Evolutionary conservation across 768 basidiomycete species (phyloP).

Genomic region (Rubroboletus satanas): DNA sequence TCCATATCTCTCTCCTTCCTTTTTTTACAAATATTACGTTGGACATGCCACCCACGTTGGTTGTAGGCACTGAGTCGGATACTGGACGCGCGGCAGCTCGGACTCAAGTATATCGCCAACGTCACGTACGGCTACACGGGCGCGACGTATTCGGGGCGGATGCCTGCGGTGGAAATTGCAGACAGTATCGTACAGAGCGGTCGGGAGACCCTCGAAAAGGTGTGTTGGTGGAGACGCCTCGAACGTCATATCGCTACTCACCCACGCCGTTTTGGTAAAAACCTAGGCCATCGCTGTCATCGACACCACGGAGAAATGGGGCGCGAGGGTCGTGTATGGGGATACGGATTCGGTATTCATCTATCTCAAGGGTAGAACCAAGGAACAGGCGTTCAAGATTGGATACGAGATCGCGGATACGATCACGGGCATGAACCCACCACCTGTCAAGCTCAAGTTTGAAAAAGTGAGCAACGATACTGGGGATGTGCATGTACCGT

Average conservation of each 20-base stretch:
- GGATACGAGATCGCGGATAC: conserved; percentile 90
- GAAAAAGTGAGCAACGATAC: conserved; percentile 65
- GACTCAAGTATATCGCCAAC: conserved; percentile 91
- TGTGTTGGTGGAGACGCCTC: conserved; percentile 24
- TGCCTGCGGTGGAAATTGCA: conserved; percentile 98
- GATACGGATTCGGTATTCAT: conserved; percentile 97
- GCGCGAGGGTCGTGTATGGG: conserved; percentile 91
- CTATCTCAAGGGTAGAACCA: conserved; percentile 84
- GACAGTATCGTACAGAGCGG: conserved; percentile 98
- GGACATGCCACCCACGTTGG: not conserved
- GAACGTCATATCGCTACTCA: not conserved
- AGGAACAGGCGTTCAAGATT: conserved; percentile 89
- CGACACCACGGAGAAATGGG: conserved; percentile 77
- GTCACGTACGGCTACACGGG: conserved; percentile 96
- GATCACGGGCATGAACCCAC: conserved; percentile 82
- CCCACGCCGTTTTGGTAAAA: not conserved
- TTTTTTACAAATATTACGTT: not conserved
- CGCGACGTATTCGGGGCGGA: conserved; percentile 91
- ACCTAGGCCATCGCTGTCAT: conserved; percentile 78
- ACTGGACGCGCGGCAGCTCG: conserved; percentile 87
- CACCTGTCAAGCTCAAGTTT: conserved; percentile 93
- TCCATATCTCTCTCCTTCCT: not conserved
- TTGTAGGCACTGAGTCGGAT: conserved; percentile 66
- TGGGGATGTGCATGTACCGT: not conserved
- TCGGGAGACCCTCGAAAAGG: conserved; percentile 93